These are phyloP conservation scores for Kurtzmaniella quercitrusa DNA, from an alignment of 1,139 yeast species.

Conservation along the genomic window DNA sequence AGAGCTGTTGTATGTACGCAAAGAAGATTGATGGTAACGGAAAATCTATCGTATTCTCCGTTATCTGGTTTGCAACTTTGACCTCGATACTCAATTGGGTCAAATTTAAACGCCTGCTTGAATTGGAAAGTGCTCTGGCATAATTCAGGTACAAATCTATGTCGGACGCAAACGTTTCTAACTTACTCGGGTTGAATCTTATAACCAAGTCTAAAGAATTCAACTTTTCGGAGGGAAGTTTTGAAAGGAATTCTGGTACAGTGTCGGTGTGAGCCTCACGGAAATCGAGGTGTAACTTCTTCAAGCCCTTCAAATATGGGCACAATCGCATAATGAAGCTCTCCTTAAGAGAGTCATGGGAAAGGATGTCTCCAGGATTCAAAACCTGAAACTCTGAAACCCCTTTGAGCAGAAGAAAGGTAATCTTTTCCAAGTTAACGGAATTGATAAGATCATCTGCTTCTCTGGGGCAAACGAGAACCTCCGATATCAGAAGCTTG, in stretches of 20 bases:
- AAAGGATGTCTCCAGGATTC: neutral
- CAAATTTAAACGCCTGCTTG: conserved; percentile 10
- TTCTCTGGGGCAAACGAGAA: conserved; percentile 23
- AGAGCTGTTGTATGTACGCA: conserved; percentile 16
- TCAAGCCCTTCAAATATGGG: conserved; percentile 20
- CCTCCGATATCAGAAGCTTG: conserved; percentile 22
- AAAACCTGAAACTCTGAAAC: conserved; percentile 23
- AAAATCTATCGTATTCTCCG: conserved; percentile 26
- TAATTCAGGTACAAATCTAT: conserved; percentile 25
- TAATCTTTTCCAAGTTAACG: conserved; percentile 18
- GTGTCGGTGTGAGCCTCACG: conserved; percentile 42
- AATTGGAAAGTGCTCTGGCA: conserved; percentile 21
- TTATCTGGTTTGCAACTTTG: neutral
- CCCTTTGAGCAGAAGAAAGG: conserved; percentile 21
- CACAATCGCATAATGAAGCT: conserved; percentile 29
- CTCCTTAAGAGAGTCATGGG: conserved; percentile 10
- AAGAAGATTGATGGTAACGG: conserved; percentile 11
- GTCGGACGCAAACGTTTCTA: conserved; percentile 15
- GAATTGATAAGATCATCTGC: conserved; percentile 17
- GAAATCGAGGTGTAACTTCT: conserved; percentile 36
- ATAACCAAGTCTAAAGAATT: conserved; percentile 40
- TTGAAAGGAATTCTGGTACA: conserved; percentile 33
- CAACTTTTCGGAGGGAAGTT: conserved; percentile 17
- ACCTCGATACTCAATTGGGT: conserved; percentile 19
- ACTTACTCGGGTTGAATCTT: conserved; percentile 36